Evolutionary conservation across 495 filamentous ascomycete species (phyloP).

Genomic region (Elaphomyces granulatus): DNA sequence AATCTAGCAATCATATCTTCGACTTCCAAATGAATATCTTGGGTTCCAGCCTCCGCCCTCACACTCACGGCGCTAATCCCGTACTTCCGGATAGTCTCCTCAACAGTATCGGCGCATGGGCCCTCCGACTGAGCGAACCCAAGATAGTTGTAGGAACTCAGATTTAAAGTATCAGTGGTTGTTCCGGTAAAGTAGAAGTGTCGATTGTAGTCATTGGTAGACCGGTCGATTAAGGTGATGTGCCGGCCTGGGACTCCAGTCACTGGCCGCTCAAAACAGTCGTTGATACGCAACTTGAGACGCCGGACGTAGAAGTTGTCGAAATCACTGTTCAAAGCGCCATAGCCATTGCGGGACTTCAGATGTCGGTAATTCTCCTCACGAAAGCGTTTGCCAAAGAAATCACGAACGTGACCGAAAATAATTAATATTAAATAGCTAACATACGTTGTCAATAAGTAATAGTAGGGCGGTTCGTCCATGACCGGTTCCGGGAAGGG

Average conservation of each 20-base stretch:
- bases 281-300: constrained; percentile 85
- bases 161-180: constrained; percentile 87
- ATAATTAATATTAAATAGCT: constrained; percentile 92
- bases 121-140: constrained; percentile 97
- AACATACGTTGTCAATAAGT: constrained; percentile 90
- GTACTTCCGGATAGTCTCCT: constrained; percentile 70
- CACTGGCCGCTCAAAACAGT: constrained; percentile 84
- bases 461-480: constrained; percentile 95
- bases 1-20: constrained; percentile 82
- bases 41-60: constrained; percentile 69
- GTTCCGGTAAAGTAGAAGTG: constrained; percentile 79
- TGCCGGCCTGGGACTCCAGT: constrained; percentile 89
- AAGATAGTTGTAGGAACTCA: constrained; percentile 99
- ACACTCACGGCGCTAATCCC: constrained; percentile 70
- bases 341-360: constrained; percentile 74
- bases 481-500: constrained; percentile 70
- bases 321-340: constrained; percentile 94
- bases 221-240: constrained; percentile 82
- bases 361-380: constrained; percentile 72
- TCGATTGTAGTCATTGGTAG: constrained; percentile 75
- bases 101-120: constrained; percentile 86
- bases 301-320: constrained; percentile 96
- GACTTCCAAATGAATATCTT: constrained; percentile 75
- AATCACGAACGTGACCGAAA: constrained; percentile 90
- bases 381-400: constrained; percentile 92